Evolutionary conservation across 73 alveolate genomes (phyloP), one percentile per base, ranked within the genome.

Genomic region (Stentor coeruleus): DNA sequence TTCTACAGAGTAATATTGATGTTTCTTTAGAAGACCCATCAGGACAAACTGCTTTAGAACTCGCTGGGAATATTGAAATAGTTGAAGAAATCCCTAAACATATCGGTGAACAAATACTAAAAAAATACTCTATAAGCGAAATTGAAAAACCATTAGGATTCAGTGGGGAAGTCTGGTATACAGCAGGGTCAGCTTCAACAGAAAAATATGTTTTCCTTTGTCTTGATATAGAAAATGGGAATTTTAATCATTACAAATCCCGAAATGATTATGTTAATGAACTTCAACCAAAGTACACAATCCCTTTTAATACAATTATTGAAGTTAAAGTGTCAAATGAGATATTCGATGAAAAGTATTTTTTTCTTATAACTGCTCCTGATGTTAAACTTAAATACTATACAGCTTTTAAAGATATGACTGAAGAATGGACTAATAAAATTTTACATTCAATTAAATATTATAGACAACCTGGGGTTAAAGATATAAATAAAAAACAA

Each of bases 191-290:
- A 40, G 49, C 11, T 14, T 28, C 33, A 1, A 66, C n/a, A 14
- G 79, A 66, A 1, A 66, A 66, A 2, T 40, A 20, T 1, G 79
- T 66, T 20, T 66, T 26, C 37, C 79, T 66, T 1, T 37, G n/a
- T 11, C n/a, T 66, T 66, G 79, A 66, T 40, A 66, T 40, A 20
- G 49, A 66, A 66, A 33, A 20, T 26, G 79, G 79, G 79, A 66
- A 20, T 33, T 66, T 66, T 31, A 31, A 20, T 20, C 79, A 66
- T 66, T 66, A 66, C 37, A 66, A 66, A 11, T 20, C 79, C 26
- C n/a, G 37, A 66, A 33, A 26, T 2, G 79, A 37, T 20, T 66
- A 66, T 66, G 11, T 66, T 20, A 40, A 66, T 20, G 79, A 31
- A 20, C 15, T 15, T 20, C 39, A 20, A 26, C 79, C 79, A 11